Base-by-base conservation (phyloP, 768 basidiomycete genomes). In the Daedaleopsis nitida region DNA sequence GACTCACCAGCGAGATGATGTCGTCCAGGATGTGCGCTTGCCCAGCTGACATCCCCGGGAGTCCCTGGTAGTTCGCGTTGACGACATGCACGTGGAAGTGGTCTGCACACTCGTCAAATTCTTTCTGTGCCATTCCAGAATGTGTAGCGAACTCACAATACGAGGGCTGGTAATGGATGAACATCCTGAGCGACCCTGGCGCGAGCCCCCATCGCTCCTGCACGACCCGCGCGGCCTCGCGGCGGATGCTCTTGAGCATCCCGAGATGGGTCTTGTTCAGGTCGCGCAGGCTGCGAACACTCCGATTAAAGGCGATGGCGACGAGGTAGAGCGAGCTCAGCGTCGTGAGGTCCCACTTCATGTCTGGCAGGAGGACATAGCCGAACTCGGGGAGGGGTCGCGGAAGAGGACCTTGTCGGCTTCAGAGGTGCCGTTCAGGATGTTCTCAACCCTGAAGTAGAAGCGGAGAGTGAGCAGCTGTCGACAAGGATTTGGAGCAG, bases 1-100 rank as follows among this genome's bases (percentile, higher is more conserved):
- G 16, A 69, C 83, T 39, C 43, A 95, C 94, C 74, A 96, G 72
- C 2, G 90, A 86, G 60, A 98, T 95, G 52, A 98, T 73, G 74
- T 97, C 94, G 66, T 98, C 96, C 10, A 99, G 79, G 13, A 98
- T 79, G 76, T 97, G 94, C 0, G 96, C 94, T 70, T 95, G 96
- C 1, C 94, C 96, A 0, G 94, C 89, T 0, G 82, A 77, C 85
- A 92, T 90, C 0, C 95, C 91, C 63, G 83, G 66, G 47, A 78
- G 73, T 14, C 86, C 80, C 1, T 72, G 74, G 65, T 89, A 85
- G 61, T 87, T 86, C 0, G 83, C 84, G 66, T 95, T 90, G 27
- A 94, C 92, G 54, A 96, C 88, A 66, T 98, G 95, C 3, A 97
- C 91, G 63, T 98, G 95, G 70, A 97, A 94, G 68, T 94, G 95